Conservation (phyloP, 345 rosid species). For the Gossypium herbaceum region DNA sequence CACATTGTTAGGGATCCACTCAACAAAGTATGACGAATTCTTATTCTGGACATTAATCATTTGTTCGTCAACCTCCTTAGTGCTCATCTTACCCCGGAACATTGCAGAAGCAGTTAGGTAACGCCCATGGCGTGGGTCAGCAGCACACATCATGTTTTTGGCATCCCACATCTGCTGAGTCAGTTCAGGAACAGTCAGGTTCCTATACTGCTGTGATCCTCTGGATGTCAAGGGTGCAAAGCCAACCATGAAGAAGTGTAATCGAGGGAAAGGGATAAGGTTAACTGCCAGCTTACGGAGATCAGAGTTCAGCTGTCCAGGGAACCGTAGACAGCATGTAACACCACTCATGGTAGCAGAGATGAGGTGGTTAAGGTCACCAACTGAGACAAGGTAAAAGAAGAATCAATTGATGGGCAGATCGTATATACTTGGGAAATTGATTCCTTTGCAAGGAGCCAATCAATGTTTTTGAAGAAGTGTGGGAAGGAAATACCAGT, state of each 20-base stretch:
- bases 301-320: slow-evolving; percentile 4
- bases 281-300: not conserved
- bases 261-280: not conserved
- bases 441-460: not conserved
- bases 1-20: slow-evolving; percentile 3
- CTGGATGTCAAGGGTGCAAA: slow-evolving; percentile 5
- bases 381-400: not conserved
- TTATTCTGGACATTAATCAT: slow-evolving; percentile 1
- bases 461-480: no score
- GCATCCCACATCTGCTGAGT: slow-evolving; percentile 8
- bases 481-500: no score
- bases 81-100: slow-evolving; percentile 10
- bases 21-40: not conserved
- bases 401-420: not conserved
- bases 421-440: not conserved
- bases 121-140: slow-evolving; percentile 2
- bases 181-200: slow-evolving; percentile 1
- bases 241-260: slow-evolving; percentile 8
- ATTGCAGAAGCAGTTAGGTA: slow-evolving; percentile 3
- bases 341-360: slow-evolving; percentile 10
- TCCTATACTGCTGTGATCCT: not conserved
- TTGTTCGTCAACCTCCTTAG: not conserved
- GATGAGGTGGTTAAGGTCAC: slow-evolving; percentile 4
- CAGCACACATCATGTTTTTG: slow-evolving; percentile 9
- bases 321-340: slow-evolving; percentile 3